Conservation (phyloP, 2,329 filamentous ascomycete species). For the Diaporthe destruens region DNA sequence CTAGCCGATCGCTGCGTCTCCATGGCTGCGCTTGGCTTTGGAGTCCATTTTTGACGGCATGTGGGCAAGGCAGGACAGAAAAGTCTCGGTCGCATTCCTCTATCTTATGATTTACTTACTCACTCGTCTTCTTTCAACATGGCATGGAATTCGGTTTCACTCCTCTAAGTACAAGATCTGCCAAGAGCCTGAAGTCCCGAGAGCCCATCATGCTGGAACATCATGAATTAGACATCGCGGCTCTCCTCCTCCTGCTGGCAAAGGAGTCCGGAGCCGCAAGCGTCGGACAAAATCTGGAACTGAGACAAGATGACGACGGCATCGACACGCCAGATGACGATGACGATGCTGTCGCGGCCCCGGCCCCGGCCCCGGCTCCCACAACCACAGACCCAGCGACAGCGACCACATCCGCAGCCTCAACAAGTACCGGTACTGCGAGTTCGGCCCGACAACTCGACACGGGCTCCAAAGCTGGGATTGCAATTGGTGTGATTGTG, state of each 20-base stretch:
- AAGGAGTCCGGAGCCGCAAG: conserved; percentile 1
- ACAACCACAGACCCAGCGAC: conserved; percentile 7
- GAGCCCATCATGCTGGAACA: conserved; percentile 21
- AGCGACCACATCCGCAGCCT: conserved; percentile 17
- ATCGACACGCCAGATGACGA: conserved; percentile 29
- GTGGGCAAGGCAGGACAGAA: not conserved
- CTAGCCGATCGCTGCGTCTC: conserved; percentile 8
- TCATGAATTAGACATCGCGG: conserved; percentile 17
- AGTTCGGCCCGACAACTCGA: conserved; percentile 8
- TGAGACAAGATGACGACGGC: conserved; percentile 20
- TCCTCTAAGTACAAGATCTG: not conserved
- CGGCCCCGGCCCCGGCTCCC: not conserved
- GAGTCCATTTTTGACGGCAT: conserved; percentile 19
- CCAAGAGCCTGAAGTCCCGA: conserved; percentile 24
- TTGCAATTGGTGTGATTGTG: conserved; percentile 31
- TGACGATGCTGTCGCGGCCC: not conserved
- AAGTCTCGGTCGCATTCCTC: conserved; percentile 2
- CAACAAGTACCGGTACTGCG: not conserved
- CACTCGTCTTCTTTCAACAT: not conserved
- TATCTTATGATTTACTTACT: not conserved
- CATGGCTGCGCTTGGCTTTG: conserved; percentile 22
- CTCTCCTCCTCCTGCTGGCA: conserved; percentile 1
- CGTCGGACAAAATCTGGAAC: not conserved
- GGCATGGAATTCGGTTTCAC: not conserved
- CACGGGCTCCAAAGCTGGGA: not conserved